Base-by-base conservation (phyloP, 176 grass and related monocot genomes). In the Canna indica region DNA sequence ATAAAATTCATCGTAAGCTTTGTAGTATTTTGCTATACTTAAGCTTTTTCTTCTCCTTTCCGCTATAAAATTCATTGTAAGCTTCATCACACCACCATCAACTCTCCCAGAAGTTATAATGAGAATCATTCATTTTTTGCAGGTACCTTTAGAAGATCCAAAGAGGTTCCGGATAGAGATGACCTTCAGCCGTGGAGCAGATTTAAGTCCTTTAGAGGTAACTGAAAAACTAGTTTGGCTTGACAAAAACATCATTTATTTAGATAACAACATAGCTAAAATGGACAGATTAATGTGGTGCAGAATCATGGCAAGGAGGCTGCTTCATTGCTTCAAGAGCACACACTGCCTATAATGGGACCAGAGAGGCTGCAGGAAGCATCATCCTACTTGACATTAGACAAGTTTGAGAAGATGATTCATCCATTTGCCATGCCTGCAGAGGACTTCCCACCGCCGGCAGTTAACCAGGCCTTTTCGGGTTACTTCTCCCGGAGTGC, bases 131-230 rank as follows among this genome's bases (percentile, higher is more conserved):
- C 30, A 35, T 65, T n/a, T 69, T 69, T 32, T 70, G 9, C 85
- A 96, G 92, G 85, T 89, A 47, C 35, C 92, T 70, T 77, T 91
- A 76, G 88, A 91, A 85, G 83, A 96, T 63, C 92, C 92, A 64
- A 91, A 91, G 77, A 91, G 92, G 79, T 96, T 96, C 36, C 88
- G 92, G 47, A 89, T 96, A 84, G 92, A 91, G 71, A 96, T 96
- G 92, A 91, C 88, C 52, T 96, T 81, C 59, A 96, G 92, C 70
- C 85, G 74, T 71, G 92, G 92, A 76, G 92, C 92, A 69, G 81
- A 96, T 87, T 88, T 91, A 87, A 85, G 85, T 70, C 78, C 81
- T 78, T 73, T 96, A 42, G 79, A 96, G 88, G 92, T 96, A 67
- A 68, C 7, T 44, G 41, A 75, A 70, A 58, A 4, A 34, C 22